A percentile compares a stretch with the other conserved stretches of the same genome.
Evolutionary conservation across 1,139 yeast genomes (phyloP).

Genomic region (Hemisphaericaspora subhashii): DNA sequence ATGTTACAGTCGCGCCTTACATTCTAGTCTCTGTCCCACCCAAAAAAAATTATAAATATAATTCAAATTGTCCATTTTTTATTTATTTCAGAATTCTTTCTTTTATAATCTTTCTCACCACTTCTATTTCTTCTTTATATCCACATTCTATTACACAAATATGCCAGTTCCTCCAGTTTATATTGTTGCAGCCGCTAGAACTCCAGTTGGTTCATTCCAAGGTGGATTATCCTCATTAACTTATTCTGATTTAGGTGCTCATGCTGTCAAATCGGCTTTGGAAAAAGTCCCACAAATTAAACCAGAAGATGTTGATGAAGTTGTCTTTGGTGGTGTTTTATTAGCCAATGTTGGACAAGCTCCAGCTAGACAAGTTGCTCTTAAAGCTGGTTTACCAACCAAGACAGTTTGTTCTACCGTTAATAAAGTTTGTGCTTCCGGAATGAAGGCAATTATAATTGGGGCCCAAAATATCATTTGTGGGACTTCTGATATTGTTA

Average conservation of each 20-base stretch:
- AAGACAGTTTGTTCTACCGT: conserved; percentile 82
- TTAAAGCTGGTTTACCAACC: conserved; percentile 82
- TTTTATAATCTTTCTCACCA: conserved; percentile 1
- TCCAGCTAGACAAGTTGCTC: conserved; percentile 96
- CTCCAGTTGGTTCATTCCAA: conserved; percentile 93
- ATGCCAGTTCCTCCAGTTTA: conserved; percentile 51
- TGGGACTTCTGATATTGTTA: conserved; percentile 88
- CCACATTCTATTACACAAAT: conserved; percentile 2
- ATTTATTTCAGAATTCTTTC: conserved; percentile 2
- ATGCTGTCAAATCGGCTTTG: conserved; percentile 87
- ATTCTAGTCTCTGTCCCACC: no score
- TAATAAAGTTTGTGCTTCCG: conserved; percentile 97
- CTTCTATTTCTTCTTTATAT: not conserved
- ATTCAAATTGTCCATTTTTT: conserved; percentile 1
- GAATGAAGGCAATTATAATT: conserved; percentile 84
- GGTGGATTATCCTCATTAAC: conserved; percentile 74
- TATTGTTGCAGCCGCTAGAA: conserved; percentile 88
- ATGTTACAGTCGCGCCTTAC: no score
- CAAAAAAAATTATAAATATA: conserved; percentile 3
- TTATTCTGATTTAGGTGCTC: conserved; percentile 85
- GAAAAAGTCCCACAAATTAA: conserved; percentile 80
- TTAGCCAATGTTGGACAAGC: conserved; percentile 96
- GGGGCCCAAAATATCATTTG: conserved; percentile 90
- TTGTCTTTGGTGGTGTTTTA: conserved; percentile 88
- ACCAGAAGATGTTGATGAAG: conserved; percentile 80